Percentiles rank a stretch among this genome's conserved stretches.
phyloP scores from a whole-genome alignment of 1,284 basidiomycete genomes.

The Somion occarium region DNA sequence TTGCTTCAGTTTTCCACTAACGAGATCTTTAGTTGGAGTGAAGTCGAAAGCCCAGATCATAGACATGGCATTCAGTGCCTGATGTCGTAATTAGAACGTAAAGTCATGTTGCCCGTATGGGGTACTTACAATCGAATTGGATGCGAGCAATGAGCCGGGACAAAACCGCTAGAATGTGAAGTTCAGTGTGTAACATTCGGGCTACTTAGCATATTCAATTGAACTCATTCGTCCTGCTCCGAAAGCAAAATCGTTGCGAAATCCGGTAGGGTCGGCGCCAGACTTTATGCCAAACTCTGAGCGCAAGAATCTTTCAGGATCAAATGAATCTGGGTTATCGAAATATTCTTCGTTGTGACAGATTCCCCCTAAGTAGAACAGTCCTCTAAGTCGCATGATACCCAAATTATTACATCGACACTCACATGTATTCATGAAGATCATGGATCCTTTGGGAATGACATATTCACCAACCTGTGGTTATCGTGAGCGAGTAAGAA shows the following conservation, averaged over 20 bases:
- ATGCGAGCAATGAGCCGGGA: conserved; percentile 6
- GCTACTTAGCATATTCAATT: not conserved
- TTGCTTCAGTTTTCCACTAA: not conserved
- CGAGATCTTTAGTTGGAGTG: not conserved
- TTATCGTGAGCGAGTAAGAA: not conserved
- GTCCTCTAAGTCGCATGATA: not conserved
- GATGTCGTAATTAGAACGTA: not conserved
- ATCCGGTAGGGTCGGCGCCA: conserved; percentile 2
- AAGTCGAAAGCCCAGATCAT: conserved; percentile 7
- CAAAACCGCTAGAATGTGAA: conserved; percentile 5
- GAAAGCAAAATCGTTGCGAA: conserved; percentile 5
- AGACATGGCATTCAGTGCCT: conserved; percentile 7
- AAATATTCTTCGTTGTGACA: conserved; percentile 2
- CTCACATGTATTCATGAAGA: conserved; percentile 9
- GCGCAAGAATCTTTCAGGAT: conserved; percentile 4
- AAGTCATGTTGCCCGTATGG: too few relatives aligned
- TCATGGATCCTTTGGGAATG: conserved; percentile 3
- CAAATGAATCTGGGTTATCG: conserved; percentile 5
- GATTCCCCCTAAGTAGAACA: conserved; percentile 2
- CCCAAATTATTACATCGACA: not conserved
- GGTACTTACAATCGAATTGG: conserved; percentile 8
- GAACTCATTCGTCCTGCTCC: conserved; percentile 9
- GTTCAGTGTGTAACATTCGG: not conserved
- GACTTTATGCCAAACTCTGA: conserved; percentile 4
- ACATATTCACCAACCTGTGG: conserved; percentile 2